Evolutionary conservation across 495 filamentous ascomycete species (phyloP), one percentile per base, ranked within the genome.

Genomic region (Xylaria venustula): DNA sequence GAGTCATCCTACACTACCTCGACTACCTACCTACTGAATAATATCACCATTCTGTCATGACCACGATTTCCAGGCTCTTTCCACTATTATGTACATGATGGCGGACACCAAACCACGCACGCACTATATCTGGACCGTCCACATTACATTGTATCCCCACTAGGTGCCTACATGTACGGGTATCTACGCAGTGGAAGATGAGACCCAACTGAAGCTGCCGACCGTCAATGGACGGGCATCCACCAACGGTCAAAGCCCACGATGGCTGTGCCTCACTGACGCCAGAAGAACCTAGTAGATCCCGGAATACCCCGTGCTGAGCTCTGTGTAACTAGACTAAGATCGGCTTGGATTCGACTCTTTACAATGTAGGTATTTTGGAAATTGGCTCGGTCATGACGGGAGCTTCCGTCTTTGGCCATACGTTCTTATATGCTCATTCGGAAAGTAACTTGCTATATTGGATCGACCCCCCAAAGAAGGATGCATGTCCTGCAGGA

Each of bases 221-320:
- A 49, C 49, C 55, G 49, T 30, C 55, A 25, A 28, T 34, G 20
- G 19, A 49, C 22, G 15, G n/a, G 12, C 45, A 40, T 34, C 23
- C 26, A 47, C 42, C 54, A 44, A 40, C 23, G 7, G 26, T 58
- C 44, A 44, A 30, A 49, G 30, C 17, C 46, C 34, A 32, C 46
- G 25, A 44, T 48, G n/a, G 15, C 37, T 20, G 52, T 9, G 46
- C 30, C 37, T 51, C 17, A 20, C 28, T 32, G 47, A 17, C 34
- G 32, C 36, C 26, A 60, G 34, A n/a, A 60, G 50, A 46, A 32
- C 56, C 47, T 52, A 28, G 49, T 26, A 51, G 17, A 52, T 50
- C 47, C 57, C 57, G 47, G 40, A 51, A 36, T 34, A 41, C 6
- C 14, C 37, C 37, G 37, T 40, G 30, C 30, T 9, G 22, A 6